Percentiles rank a stretch among this genome's conserved stretches.
These are phyloP conservation scores for Leishmania aethiopica DNA, from an alignment of 208 protist species.

Conservation along the genomic window DNA sequence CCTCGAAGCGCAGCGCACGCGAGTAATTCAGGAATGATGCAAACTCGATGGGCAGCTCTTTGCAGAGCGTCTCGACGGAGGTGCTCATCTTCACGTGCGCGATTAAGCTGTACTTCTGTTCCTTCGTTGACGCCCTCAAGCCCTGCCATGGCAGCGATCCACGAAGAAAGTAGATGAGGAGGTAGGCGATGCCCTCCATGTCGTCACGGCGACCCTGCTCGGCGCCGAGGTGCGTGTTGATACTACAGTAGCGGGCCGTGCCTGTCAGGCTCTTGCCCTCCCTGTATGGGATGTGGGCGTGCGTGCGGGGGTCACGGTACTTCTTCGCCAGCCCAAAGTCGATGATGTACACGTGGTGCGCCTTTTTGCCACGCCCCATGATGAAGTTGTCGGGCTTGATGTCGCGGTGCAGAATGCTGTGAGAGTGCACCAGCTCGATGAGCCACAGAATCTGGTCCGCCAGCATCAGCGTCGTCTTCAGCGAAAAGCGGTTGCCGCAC, in stretches of 20 bases:
- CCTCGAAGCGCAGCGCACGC: conserved; percentile 97
- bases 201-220: conserved; percentile 98
- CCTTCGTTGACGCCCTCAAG: conserved; percentile 95
- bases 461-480: conserved; percentile 95
- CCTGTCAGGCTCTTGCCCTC: conserved; percentile 99
- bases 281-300: conserved; percentile 99
- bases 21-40: conserved; percentile 98
- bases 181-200: conserved; percentile 98
- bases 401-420: conserved; percentile 93
- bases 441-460: conserved; percentile 91
- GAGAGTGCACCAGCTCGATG: conserved; percentile 93
- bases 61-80: conserved; percentile 96
- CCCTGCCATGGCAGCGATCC: conserved; percentile 99
- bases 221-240: conserved; percentile 99
- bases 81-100: conserved; percentile 97
- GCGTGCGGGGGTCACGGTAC: conserved; percentile 97
- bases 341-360: conserved; percentile 96
- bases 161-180: conserved; percentile 99
- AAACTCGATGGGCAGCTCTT: conserved; percentile 95
- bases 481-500: conserved; percentile 81
- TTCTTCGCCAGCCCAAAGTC: conserved; percentile 99
- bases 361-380: conserved; percentile 90
- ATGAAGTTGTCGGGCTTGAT: conserved; percentile 97
- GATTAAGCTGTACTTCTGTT: conserved; percentile 99
- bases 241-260: conserved; percentile 99